Percentiles rank a stretch among this genome's conserved stretches.
These are phyloP conservation scores for Pseudocercospora fijiensis DNA, from an alignment of 2,329 filamentous ascomycete genomes.

Conservation along the genomic window DNA sequence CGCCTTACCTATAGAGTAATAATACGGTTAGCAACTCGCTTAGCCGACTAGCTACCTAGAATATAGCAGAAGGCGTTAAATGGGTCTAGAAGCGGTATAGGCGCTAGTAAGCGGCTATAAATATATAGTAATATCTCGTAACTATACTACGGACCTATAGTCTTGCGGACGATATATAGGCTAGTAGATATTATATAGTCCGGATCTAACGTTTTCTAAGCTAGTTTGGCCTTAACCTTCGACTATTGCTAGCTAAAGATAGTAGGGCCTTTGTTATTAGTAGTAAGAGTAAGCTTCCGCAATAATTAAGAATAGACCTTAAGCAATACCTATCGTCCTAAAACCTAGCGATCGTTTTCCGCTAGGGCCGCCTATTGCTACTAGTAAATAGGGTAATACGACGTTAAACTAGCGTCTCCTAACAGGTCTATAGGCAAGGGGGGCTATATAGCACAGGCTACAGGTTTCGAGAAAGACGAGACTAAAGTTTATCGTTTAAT, in stretches of 20 bases:
- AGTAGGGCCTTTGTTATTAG: no score
- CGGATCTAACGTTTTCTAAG: neutral
- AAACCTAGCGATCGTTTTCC: neutral
- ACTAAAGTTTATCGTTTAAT: conserved; percentile 11
- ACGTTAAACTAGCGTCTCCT: no score
- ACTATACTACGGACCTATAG: neutral
- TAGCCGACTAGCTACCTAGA: neutral
- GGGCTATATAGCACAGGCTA: conserved; percentile 10
- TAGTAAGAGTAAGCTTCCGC: no score
- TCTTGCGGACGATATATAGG: neutral
- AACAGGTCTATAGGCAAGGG: conserved; percentile 16
- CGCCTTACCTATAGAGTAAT: neutral
- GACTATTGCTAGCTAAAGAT: neutral
- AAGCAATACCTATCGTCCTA: neutral
- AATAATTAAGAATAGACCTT: neutral
- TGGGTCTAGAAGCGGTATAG: neutral
- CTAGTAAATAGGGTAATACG: conserved; percentile 3
- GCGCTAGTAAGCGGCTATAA: neutral
- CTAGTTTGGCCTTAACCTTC: neutral
- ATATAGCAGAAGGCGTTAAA: neutral
- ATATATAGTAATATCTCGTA: neutral
- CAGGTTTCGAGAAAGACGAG: conserved; percentile 10
- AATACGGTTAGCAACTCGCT: neutral
- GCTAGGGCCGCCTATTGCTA: neutral
- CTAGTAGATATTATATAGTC: neutral